Percentiles rank a stretch among this genome's conserved stretches.
Conservation (phyloP, 768 basidiomycete genomes). For the Exidia glandulosa region DNA sequence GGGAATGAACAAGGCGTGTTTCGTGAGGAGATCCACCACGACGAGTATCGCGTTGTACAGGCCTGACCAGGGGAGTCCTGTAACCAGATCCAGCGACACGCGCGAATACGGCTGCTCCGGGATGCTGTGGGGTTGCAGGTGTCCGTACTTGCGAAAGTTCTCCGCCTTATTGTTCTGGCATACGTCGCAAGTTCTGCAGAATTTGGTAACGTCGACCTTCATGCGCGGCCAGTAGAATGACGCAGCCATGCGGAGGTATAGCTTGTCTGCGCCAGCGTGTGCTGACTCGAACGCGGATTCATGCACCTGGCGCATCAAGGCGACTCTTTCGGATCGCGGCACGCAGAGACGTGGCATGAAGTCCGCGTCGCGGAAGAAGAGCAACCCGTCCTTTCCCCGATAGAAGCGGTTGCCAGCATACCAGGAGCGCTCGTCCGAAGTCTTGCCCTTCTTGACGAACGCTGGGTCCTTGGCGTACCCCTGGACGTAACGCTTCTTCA, state of each 20-base stretch:
- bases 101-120: constrained; percentile 6
- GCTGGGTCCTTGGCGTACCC: neutral
- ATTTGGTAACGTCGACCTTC: constrained; percentile 2
- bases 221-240: constrained; percentile 5
- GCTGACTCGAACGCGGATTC: constrained; percentile 3
- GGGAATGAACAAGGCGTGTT: constrained; percentile 33
- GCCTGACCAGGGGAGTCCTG: constrained; percentile 24
- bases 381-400: constrained; percentile 6
- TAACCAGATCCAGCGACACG: constrained; percentile 4
- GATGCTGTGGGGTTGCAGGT: constrained; percentile 5
- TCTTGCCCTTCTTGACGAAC: constrained; percentile 2
- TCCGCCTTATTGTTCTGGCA: constrained; percentile 8
- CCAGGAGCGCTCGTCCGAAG: constrained; percentile 1
- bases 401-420: constrained; percentile 4
- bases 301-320: constrained; percentile 1
- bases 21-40: constrained; percentile 29
- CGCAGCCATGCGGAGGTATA: neutral
- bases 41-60: constrained; percentile 28
- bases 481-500: neutral
- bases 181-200: constrained; percentile 6
- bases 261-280: constrained; percentile 6
- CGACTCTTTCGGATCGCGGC: neutral
- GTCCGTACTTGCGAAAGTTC: neutral
- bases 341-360: constrained; percentile 9
- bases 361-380: constrained; percentile 9